A percentile compares a stretch with the other conserved stretches of the same genome.
Conservation (phyloP, 768 basidiomycete species). For the Pulveroboletus sp. region DNA sequence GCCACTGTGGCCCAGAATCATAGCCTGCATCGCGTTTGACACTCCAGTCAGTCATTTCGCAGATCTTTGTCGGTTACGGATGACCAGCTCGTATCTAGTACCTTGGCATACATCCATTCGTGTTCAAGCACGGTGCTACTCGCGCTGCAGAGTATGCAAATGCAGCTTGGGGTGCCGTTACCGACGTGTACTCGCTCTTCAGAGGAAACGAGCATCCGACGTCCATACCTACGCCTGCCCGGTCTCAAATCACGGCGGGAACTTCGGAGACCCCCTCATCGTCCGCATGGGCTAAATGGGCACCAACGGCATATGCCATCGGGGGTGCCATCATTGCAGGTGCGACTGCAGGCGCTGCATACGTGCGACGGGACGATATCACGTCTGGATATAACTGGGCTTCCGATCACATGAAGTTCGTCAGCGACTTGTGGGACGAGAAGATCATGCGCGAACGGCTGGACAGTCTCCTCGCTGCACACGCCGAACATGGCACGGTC, state of each 20-base stretch:
- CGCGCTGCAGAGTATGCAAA: slow-evolving; percentile 69
- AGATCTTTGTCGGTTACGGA: background rate
- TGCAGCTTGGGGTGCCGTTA: slow-evolving; percentile 58
- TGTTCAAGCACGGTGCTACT: slow-evolving; percentile 80
- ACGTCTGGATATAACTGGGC: slow-evolving; percentile 67
- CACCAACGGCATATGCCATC: slow-evolving; percentile 61
- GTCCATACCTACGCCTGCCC: slow-evolving; percentile 26
- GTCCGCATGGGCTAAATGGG: slow-evolving; percentile 58
- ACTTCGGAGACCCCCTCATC: slow-evolving; percentile 13
- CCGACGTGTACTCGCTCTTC: slow-evolving; percentile 55
- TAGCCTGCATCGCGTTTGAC: slow-evolving; percentile 83
- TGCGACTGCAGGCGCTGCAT: slow-evolving; percentile 80
- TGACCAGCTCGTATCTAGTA: slow-evolving; percentile 46
- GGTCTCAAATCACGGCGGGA: slow-evolving; percentile 31
- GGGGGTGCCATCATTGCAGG: slow-evolving; percentile 76
- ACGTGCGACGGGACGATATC: slow-evolving; percentile 75
- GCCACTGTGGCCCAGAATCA: slow-evolving; percentile 83
- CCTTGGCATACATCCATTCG: slow-evolving; percentile 77
- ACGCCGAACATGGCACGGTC: slow-evolving; percentile 56
- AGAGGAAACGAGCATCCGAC: slow-evolving; percentile 39
- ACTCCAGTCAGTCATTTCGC: slow-evolving; percentile 62
- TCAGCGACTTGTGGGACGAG: slow-evolving; percentile 82
- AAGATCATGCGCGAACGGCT: slow-evolving; percentile 55
- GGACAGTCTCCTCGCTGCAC: slow-evolving; percentile 54
- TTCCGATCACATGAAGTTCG: slow-evolving; percentile 86